Evolutionary conservation across 2,329 filamentous ascomycete species (phyloP).

Genomic region (Dactylellina sp.): DNA sequence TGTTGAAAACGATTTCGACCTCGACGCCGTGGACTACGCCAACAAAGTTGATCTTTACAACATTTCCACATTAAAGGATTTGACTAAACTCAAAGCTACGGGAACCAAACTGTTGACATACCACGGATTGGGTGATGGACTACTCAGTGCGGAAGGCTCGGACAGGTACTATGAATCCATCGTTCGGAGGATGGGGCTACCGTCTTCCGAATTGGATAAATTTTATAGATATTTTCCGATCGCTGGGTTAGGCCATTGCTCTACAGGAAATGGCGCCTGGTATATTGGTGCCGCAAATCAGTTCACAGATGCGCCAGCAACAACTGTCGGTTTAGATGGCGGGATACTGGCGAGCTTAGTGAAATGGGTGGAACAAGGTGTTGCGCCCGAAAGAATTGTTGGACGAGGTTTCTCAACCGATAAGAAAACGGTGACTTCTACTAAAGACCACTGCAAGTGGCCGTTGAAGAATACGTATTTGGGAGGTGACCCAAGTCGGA

Average conservation of each 20-base stretch:
- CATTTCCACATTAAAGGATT: constrained; percentile 64
- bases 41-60: constrained; percentile 63
- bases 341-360: constrained; percentile 66
- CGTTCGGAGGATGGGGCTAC: constrained; percentile 58
- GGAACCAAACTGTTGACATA: constrained; percentile 67
- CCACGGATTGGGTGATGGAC: constrained; percentile 66
- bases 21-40: constrained; percentile 62
- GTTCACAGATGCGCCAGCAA: constrained; percentile 1
- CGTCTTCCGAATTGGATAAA: constrained; percentile 57
- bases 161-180: constrained; percentile 43
- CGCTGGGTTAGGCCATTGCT: constrained; percentile 63
- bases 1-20: constrained; percentile 62
- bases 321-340: constrained; percentile 21
- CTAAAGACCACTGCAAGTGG: constrained; percentile 44
- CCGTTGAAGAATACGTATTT: constrained; percentile 31
- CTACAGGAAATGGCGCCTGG: constrained; percentile 59
- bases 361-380: constrained; percentile 67
- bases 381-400: constrained; percentile 61
- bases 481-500: constrained; percentile 18
- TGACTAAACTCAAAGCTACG: constrained; percentile 63
- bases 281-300: constrained; percentile 33
- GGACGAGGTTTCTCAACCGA: constrained; percentile 8
- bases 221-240: constrained; percentile 62
- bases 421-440: constrained; percentile 1
- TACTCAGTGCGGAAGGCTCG: constrained; percentile 62